Evolutionary conservation across 441 rosid species (phyloP).

Genomic region (Isatis lusitanica): DNA sequence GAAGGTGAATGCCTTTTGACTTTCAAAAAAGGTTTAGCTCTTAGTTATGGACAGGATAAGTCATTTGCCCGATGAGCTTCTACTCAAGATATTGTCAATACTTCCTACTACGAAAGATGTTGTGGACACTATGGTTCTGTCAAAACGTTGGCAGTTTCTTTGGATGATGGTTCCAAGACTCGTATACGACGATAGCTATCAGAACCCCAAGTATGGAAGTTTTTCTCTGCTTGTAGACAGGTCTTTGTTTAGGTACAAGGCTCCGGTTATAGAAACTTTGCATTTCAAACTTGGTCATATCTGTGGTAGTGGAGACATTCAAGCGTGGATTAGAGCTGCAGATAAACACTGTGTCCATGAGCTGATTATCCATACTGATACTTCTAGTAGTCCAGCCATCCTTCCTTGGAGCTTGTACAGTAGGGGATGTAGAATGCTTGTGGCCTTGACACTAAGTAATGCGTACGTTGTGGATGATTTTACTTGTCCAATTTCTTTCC

Average conservation of each 20-base stretch:
- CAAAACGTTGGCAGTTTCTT: slow-evolving; percentile 6
- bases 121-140: slow-evolving; percentile 18
- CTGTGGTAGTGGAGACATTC: neutral
- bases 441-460: neutral
- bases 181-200: neutral
- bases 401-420: slow-evolving; percentile 1
- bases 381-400: neutral
- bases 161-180: neutral
- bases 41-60: slow-evolving; percentile 1
- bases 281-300: neutral
- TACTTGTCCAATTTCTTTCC: neutral
- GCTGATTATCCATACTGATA: neutral
- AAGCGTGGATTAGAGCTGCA: neutral
- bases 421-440: neutral
- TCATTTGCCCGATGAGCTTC: neutral
- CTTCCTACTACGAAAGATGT: neutral
- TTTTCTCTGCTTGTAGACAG: slow-evolving; percentile 12
- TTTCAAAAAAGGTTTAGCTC: neutral
- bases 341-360: neutral
- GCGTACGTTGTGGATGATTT: neutral
- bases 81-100: neutral
- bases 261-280: neutral
- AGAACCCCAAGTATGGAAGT: neutral
- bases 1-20: neutral
- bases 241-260: neutral